These are phyloP conservation scores for Kurtzmaniella fragi DNA, from an alignment of 805 yeast genomes.

Conservation along the genomic window DNA sequence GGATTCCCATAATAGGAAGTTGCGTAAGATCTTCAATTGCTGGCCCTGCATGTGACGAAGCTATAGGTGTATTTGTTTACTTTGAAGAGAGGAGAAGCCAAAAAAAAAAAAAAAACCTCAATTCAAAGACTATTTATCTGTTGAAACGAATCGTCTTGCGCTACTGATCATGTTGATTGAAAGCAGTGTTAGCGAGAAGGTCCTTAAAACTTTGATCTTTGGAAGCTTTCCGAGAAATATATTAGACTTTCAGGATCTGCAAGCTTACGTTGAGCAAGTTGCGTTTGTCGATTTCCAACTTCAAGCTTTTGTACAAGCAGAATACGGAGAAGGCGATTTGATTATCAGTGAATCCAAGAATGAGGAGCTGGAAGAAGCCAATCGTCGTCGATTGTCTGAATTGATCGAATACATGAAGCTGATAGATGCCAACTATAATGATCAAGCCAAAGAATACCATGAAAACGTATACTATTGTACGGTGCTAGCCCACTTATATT, in stretches of 20 bases:
- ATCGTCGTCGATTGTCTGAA: background rate
- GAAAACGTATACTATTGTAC: slow-evolving; percentile 29
- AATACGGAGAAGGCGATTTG: slow-evolving; percentile 18
- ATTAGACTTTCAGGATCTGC: slow-evolving; percentile 27
- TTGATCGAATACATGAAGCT: slow-evolving; percentile 22
- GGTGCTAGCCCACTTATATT: slow-evolving; percentile 31
- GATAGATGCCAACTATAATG: slow-evolving; percentile 20
- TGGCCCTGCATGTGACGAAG: too few species aligned
- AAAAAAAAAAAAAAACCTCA: too few species aligned
- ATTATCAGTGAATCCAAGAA: slow-evolving; percentile 10
- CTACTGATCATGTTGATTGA: slow-evolving; percentile 19
- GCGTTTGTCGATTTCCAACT: slow-evolving; percentile 35
- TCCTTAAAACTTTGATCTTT: slow-evolving; percentile 22
- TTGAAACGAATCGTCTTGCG: too few species aligned
- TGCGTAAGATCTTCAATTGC: too few species aligned
- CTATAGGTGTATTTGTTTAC: background rate
- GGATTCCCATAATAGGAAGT: too few species aligned
- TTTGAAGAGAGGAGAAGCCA: background rate
- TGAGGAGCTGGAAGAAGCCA: slow-evolving; percentile 5
- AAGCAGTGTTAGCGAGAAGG: slow-evolving; percentile 18
- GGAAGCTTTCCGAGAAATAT: slow-evolving; percentile 36
- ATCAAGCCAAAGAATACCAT: slow-evolving; percentile 16
- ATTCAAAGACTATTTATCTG: too few species aligned
- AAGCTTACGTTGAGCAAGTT: slow-evolving; percentile 27
- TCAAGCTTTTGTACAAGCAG: slow-evolving; percentile 25